Evolutionary conservation across 2,329 filamentous ascomycete species (phyloP), one percentile per base, ranked within the genome.

Genomic region (Fusarium staphyleae): DNA sequence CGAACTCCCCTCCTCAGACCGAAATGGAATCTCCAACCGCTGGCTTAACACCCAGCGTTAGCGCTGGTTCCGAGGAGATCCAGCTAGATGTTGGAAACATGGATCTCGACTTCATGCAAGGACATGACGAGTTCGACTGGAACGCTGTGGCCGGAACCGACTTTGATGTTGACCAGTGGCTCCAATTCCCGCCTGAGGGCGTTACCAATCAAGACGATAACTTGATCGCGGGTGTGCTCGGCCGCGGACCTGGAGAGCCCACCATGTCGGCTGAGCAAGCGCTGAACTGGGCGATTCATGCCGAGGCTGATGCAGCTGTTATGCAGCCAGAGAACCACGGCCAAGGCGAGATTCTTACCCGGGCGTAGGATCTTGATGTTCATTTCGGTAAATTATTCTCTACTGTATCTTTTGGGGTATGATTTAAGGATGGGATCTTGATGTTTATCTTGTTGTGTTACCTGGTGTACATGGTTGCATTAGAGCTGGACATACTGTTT

Each of bases 151-250:
- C 79, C 13, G 79, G 77, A 5, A 78, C 79, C 8, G 81, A 82
- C 55, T 78, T 84, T 52, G 81, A 85, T 48, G 81, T 84, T 46
- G 81, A 84, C 51, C 81, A 84, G 62, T 85, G 81, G 80, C 73
- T 85, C 16, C 79, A 85, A 53, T 85, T 83, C 56, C 81, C 81
- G 5, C 75, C 76, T 2, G 81, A 83, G 42, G 78, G 76, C 6
- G 74, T 74, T 10, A 76, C 72, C 52, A 71, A 69, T 29, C 63
- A 67, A 7, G 75, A 74, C n/a, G 75, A 75, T 19, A 69, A 69
- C 18, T 62, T 75, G 37, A 71, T 74, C 60, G 66, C 67, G 6
- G 70, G 67, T 5, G 65, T 75, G 18, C 71, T 75, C 44, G 64
- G 63, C 6, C 54, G 57, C 14, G 56, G 50, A 16, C 57, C 58